Percentiles rank a stretch among this genome's conserved stretches.
Conservation (phyloP, 768 basidiomycete genomes). For the Peribolospora baueri region DNA sequence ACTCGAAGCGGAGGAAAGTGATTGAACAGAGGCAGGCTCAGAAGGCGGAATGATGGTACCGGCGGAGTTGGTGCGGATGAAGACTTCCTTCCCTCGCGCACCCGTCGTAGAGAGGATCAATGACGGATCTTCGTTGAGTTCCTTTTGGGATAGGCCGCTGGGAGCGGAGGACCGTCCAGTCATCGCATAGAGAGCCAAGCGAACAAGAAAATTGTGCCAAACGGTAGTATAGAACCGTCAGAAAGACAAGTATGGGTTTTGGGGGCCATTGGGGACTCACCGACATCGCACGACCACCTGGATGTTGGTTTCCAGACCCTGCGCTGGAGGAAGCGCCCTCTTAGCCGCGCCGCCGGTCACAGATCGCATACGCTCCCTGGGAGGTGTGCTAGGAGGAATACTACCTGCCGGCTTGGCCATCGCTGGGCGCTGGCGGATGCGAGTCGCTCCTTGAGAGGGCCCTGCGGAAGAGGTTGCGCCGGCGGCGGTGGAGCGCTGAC, state of each 20-base stretch:
- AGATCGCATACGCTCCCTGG: no score
- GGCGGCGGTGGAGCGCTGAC: no score
- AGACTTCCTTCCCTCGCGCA: slow-evolving; percentile 47
- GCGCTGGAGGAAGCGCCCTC: no score
- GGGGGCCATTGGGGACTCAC: slow-evolving; percentile 18
- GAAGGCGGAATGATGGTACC: slow-evolving; percentile 5
- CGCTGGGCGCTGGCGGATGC: no score
- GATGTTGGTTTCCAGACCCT: slow-evolving; percentile 32
- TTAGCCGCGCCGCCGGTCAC: no score
- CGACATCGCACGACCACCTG: slow-evolving; percentile 81
- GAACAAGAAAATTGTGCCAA: background rate
- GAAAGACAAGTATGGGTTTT: background rate
- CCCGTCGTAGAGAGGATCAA: slow-evolving; percentile 61
- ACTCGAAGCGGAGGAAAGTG: slow-evolving; percentile 1
- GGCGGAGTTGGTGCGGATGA: slow-evolving; percentile 39
- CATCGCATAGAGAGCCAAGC: background rate
- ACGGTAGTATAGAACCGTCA: background rate
- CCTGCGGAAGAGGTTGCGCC: no score
- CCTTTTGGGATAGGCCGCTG: slow-evolving; percentile 45
- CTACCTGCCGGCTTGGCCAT: no score
- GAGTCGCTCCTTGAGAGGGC: no score
- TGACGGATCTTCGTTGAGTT: slow-evolving; percentile 63
- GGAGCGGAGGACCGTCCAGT: background rate
- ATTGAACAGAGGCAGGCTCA: background rate
- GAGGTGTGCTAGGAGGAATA: no score